phyloP scores from a whole-genome alignment of 495 filamentous ascomycete species.

The Cercophora newfieldiana region DNA sequence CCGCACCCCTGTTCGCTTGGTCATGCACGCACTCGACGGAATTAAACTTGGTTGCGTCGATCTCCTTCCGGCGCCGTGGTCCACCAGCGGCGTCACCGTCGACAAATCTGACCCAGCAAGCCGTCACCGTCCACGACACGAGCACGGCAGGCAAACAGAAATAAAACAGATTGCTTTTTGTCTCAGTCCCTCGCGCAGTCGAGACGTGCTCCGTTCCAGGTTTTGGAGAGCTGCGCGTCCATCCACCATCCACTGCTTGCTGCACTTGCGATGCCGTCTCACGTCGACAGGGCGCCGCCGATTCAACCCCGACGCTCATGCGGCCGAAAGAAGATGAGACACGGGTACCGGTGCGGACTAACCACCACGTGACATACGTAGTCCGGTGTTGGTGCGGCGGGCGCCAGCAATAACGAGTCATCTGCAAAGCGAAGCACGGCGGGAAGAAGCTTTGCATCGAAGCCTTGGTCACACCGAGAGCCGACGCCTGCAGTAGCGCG shows the following conservation, averaged over 20 bases:
- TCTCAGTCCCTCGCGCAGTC: neutral
- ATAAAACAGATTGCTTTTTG: neutral
- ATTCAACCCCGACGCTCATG: neutral
- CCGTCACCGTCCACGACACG: neutral
- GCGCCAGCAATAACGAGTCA: neutral
- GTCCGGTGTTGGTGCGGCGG: neutral
- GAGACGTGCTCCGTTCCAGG: neutral
- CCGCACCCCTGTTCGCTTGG: too few relatives aligned
- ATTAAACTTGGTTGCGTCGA: neutral
- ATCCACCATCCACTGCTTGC: neutral
- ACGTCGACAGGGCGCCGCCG: neutral
- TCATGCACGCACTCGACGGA: neutral
- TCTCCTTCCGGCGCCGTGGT: neutral
- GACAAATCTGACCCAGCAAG: neutral
- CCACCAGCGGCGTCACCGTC: too few relatives aligned
- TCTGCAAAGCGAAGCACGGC: neutral
- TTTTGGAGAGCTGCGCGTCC: neutral
- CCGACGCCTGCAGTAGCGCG: slow-evolving; percentile 15
- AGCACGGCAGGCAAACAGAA: neutral
- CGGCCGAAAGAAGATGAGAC: neutral
- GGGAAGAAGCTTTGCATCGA: neutral
- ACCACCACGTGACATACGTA: neutral
- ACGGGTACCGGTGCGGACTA: neutral
- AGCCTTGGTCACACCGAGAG: neutral
- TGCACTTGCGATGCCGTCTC: neutral